These are phyloP conservation scores for Silene vulgaris DNA, from an alignment of 179 eudicot species.

Conservation along the genomic window DNA sequence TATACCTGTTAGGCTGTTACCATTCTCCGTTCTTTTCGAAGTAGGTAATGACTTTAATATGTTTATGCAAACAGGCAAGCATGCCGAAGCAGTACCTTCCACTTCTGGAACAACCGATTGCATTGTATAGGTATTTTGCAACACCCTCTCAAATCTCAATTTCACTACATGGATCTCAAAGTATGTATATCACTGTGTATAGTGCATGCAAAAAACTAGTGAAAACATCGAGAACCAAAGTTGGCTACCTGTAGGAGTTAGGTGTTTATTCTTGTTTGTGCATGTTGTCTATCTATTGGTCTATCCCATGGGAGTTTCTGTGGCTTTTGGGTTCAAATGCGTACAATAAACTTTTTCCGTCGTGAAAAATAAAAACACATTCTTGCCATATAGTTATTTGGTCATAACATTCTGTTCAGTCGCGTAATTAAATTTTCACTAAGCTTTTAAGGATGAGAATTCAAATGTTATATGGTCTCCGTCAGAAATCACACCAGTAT, in stretches of 20 bases:
- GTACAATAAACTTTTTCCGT: background rate
- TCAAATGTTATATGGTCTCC: background rate
- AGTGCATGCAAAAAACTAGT: background rate
- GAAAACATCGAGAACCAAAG: background rate
- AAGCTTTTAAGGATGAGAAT: background rate
- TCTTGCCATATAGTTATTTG: background rate
- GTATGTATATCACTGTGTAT: background rate
- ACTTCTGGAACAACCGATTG: conserved; percentile 86
- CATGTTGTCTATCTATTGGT: background rate
- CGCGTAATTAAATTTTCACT: background rate
- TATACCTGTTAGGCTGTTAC: conserved; percentile 11
- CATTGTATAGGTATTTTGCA: conserved; percentile 73
- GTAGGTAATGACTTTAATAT: conserved; percentile 25
- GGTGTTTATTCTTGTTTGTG: background rate
- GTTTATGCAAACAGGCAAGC: conserved; percentile 68
- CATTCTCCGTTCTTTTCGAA: conserved; percentile 14
- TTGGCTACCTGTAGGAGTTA: background rate
- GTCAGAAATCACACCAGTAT: too few relatives aligned
- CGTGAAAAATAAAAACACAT: too few relatives aligned
- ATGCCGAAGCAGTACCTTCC: conserved; percentile 99
- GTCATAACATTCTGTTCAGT: background rate
- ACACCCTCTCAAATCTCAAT: conserved; percentile 13
- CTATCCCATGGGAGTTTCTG: too few relatives aligned
- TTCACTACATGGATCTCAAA: background rate
- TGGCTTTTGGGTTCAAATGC: background rate